phyloP scores from a whole-genome alignment of 257 asterid species.

The Nicotiana noctiflora region DNA sequence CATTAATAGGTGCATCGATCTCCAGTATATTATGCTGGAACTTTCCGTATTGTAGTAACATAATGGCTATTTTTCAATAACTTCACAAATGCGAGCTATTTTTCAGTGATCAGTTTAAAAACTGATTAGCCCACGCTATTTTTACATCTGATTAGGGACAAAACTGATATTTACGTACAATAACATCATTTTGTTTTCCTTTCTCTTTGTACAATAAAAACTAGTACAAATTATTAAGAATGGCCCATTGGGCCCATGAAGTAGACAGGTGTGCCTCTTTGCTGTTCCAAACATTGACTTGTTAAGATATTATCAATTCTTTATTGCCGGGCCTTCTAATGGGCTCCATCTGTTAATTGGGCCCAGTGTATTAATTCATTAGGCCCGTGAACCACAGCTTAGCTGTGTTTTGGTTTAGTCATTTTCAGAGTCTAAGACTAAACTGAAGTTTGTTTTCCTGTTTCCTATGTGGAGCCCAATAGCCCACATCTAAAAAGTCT shows the following conservation, averaged over 20 bases:
- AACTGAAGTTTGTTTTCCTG: slow-evolving; percentile 32
- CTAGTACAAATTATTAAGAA: not conserved
- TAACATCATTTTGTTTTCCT: not conserved
- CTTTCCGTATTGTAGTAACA: no score
- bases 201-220: not conserved
- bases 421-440: slow-evolving; percentile 26
- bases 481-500: slow-evolving; percentile 11
- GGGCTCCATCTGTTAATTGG: slow-evolving; percentile 14
- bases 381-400: slow-evolving; percentile 18
- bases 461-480: slow-evolving; percentile 33
- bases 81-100: no score
- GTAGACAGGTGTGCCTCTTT: not conserved
- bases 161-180: slow-evolving; percentile 8
- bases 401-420: slow-evolving; percentile 29
- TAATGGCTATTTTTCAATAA: no score
- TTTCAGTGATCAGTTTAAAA: no score
- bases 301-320: not conserved
- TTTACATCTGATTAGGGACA: not conserved
- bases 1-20: no score
- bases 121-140: no score
- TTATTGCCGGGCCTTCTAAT: not conserved
- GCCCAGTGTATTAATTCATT: slow-evolving; percentile 13
- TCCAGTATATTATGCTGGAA: no score
- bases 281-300: not conserved
- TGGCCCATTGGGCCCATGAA: slow-evolving; percentile 14